A percentile compares a stretch with the other conserved stretches of the same genome.
Conservation (phyloP, 768 basidiomycete genomes). For the Mycena olivaceomarginata region DNA sequence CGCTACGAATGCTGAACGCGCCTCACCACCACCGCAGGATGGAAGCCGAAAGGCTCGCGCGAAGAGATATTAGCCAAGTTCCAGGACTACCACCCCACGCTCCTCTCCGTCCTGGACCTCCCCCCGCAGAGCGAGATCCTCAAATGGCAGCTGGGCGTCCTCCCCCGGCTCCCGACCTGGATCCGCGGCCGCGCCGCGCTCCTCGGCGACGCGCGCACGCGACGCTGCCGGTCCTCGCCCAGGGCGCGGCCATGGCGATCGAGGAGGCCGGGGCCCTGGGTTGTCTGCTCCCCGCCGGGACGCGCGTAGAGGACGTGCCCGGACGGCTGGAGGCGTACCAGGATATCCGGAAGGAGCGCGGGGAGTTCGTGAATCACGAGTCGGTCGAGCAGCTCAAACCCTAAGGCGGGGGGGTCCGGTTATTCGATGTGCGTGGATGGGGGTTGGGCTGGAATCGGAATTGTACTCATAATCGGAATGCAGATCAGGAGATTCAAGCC, state of each 20-base stretch:
- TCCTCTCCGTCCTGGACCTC: background rate
- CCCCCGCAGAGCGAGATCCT: constrained; percentile 13
- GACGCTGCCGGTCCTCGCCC: constrained; percentile 8
- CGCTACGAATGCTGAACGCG: background rate
- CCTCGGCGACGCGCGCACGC: constrained; percentile 26
- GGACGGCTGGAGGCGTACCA: constrained; percentile 26
- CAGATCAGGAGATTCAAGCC: constrained; percentile 10
- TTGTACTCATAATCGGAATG: too few relatives aligned
- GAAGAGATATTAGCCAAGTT: constrained; percentile 9
- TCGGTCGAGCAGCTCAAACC: constrained; percentile 19
- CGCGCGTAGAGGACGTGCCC: constrained; percentile 21
- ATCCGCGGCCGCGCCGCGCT: constrained; percentile 17
- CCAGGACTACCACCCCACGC: constrained; percentile 14
- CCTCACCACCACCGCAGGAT: background rate
- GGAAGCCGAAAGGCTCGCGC: background rate
- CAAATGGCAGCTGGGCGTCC: constrained; percentile 25
- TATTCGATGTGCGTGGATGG: background rate
- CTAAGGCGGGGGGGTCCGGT: background rate
- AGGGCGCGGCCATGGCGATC: constrained; percentile 38
- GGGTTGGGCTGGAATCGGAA: background rate
- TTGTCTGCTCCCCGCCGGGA: constrained; percentile 35
- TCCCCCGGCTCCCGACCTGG: constrained; percentile 27
- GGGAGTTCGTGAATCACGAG: constrained; percentile 22
- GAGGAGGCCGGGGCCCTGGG: constrained; percentile 44
- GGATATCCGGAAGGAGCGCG: constrained; percentile 22